phyloP scores from a whole-genome alignment of 305 asterid genomes.

The Galium porrigens region DNA sequence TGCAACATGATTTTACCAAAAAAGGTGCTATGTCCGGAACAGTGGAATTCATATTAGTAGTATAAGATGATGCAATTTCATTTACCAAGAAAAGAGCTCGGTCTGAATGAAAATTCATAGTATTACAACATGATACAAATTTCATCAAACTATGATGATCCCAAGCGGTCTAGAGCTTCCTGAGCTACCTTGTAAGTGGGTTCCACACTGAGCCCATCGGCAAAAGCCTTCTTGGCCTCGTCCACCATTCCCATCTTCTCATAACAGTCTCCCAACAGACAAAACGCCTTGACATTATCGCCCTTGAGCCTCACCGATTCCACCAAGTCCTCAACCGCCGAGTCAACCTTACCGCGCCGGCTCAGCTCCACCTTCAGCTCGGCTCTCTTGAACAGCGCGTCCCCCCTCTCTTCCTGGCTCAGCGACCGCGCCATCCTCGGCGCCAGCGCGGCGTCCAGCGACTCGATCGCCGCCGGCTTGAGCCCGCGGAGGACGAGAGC shows the following conservation, averaged over 20 bases:
- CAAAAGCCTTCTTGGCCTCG: conserved; percentile 37
- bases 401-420: conserved; percentile 37
- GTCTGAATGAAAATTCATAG: background rate
- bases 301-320: conserved; percentile 35
- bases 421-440: conserved; percentile 33
- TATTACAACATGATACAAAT: background rate
- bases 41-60: too few relatives aligned
- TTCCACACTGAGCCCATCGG: conserved; percentile 28
- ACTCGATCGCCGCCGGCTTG: conserved; percentile 41
- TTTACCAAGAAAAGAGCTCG: background rate
- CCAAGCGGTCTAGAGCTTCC: conserved; percentile 33
- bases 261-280: conserved; percentile 47
- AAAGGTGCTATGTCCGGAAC: too few relatives aligned
- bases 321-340: conserved; percentile 36
- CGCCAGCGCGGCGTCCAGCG: conserved; percentile 49
- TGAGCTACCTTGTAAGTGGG: conserved; percentile 27
- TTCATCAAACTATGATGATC: conserved; percentile 2
- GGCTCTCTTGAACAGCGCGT: conserved; percentile 50
- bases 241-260: conserved; percentile 37
- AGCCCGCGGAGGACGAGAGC: conserved; percentile 50
- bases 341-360: conserved; percentile 22
- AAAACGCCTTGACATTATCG: conserved; percentile 31
- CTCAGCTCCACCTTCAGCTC: conserved; percentile 31
- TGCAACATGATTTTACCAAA: background rate
- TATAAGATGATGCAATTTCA: background rate